These are phyloP conservation scores for Agroathelia rolfsii DNA, from an alignment of 1,284 basidiomycete genomes.

Conservation along the genomic window DNA sequence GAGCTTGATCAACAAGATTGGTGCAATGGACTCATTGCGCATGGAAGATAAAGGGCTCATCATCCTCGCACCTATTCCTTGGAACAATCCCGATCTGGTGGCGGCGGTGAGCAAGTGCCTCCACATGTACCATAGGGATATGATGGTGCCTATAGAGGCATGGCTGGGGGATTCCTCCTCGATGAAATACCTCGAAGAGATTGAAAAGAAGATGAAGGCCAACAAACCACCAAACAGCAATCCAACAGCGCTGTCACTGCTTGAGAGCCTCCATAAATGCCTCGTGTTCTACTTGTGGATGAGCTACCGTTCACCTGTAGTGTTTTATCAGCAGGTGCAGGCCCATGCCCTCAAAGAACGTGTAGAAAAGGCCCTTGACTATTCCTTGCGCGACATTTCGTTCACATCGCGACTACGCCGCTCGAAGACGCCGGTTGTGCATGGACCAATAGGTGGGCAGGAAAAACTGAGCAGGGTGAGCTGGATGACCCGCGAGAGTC, in stretches of 20 bases:
- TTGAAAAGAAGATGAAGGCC: constrained; percentile 27
- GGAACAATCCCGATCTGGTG: constrained; percentile 26
- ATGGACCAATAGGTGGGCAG: too few relatives aligned
- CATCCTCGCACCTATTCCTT: constrained; percentile 34
- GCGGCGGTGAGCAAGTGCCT: constrained; percentile 28
- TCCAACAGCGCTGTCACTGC: constrained; percentile 26
- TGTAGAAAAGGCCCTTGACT: constrained; percentile 55
- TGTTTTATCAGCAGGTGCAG: constrained; percentile 52
- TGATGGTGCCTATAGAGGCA: constrained; percentile 27
- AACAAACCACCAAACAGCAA: constrained; percentile 3
- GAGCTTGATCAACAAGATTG: constrained; percentile 37
- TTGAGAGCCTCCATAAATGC: constrained; percentile 81
- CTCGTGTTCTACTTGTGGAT: constrained; percentile 86
- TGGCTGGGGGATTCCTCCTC: constrained; percentile 28
- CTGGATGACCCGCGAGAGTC: too few relatives aligned
- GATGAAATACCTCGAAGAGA: constrained; percentile 30
- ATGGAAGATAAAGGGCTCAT: constrained; percentile 41
- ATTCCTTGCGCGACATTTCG: too few relatives aligned
- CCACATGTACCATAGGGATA: constrained; percentile 20
- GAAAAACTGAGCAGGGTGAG: too few relatives aligned
- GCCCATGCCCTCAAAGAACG: constrained; percentile 52
- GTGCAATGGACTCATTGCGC: constrained; percentile 30
- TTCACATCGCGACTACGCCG: too few relatives aligned
- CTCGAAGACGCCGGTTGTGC: too few relatives aligned
- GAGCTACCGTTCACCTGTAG: constrained; percentile 64